Evolutionary conservation across 2,329 filamentous ascomycete species (phyloP).

Genomic region (Pseudogymnoascus sp.): DNA sequence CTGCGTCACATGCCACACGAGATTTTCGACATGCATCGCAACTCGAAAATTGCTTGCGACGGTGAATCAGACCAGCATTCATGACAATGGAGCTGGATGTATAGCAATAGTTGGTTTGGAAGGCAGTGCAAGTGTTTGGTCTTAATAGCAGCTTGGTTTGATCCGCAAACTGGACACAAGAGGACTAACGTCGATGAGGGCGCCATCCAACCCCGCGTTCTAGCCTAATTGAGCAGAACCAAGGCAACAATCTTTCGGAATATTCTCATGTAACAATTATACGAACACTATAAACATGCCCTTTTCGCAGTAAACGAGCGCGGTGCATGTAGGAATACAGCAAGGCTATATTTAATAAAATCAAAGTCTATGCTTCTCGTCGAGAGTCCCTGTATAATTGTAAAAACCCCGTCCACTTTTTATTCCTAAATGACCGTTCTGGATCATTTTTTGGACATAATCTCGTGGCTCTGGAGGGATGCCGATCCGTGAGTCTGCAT

Average conservation of each 20-base stretch:
- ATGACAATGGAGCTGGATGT: neutral
- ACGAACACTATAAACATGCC: neutral
- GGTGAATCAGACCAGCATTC: neutral
- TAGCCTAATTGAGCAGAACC: neutral
- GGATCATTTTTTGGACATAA: conserved; percentile 30
- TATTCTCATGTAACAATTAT: neutral
- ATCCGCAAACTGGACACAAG: neutral
- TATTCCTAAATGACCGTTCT: conserved; percentile 29
- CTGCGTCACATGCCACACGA: neutral
- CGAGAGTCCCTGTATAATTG: conserved; percentile 21
- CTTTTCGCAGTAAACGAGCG: neutral
- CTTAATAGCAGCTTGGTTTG: neutral
- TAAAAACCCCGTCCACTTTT: conserved; percentile 34
- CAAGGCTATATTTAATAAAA: neutral
- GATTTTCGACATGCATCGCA: conserved; percentile 3
- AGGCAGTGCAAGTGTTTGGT: neutral
- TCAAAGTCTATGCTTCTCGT: neutral
- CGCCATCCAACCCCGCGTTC: neutral
- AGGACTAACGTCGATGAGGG: neutral
- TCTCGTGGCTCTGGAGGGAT: conserved; percentile 29
- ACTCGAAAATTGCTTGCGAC: conserved; percentile 3
- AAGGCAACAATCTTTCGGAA: neutral
- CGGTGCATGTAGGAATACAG: neutral
- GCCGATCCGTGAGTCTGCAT: conserved; percentile 28
- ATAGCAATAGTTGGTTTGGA: neutral